These are phyloP conservation scores for Phalaenopsis equestris DNA, from an alignment of 106 monocot genomes.

Conservation along the genomic window DNA sequence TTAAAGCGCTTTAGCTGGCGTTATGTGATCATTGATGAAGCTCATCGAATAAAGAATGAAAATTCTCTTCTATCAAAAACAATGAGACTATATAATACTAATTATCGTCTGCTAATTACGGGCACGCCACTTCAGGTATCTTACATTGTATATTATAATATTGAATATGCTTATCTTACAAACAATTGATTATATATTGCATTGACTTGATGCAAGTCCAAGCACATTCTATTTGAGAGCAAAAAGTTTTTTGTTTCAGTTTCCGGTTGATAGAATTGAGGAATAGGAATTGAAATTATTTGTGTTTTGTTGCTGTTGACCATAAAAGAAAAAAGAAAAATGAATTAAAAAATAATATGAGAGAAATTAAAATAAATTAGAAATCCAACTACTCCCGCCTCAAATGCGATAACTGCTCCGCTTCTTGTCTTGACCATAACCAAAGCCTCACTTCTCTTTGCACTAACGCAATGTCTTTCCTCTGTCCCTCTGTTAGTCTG, in stretches of 20 bases:
- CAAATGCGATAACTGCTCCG: too few species aligned
- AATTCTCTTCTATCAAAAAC: slow-evolving; percentile 72
- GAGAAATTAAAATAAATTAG: too few species aligned
- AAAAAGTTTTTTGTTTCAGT: background rate
- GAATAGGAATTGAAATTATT: background rate
- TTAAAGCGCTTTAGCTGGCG: slow-evolving; percentile 69
- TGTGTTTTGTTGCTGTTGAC: background rate
- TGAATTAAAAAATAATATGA: too few species aligned
- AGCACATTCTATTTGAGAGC: background rate
- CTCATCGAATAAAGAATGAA: slow-evolving; percentile 76
- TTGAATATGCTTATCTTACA: background rate
- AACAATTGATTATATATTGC: background rate
- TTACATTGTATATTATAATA: background rate
- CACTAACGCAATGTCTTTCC: too few species aligned
- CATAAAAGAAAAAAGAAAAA: too few species aligned
- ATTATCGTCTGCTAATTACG: slow-evolving; percentile 68
- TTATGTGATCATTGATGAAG: slow-evolving; percentile 71
- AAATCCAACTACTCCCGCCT: too few species aligned
- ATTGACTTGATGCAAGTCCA: background rate
- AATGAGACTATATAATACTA: slow-evolving; percentile 60
- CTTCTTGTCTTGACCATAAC: too few species aligned
- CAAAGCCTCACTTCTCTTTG: too few species aligned
- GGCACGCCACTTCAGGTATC: slow-evolving; percentile 73
- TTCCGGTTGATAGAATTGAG: background rate
- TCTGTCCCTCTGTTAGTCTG: too few species aligned